phyloP scores from a whole-genome alignment of 768 basidiomycete genomes.

The Xanthoconium stramineum region DNA sequence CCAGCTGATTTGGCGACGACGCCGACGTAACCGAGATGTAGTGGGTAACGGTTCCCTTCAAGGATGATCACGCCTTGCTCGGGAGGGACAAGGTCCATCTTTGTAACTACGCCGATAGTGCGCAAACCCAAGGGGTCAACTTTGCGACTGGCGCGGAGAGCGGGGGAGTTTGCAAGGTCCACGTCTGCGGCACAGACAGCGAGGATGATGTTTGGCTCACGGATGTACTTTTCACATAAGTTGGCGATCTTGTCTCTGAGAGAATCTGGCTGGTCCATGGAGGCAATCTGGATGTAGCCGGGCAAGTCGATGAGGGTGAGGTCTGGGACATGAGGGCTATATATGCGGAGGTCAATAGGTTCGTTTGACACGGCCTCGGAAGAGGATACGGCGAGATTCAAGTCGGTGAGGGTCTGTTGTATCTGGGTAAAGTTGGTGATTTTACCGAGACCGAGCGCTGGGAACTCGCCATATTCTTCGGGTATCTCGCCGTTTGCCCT shows the following conservation, averaged over 20 bases:
- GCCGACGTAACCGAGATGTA: slow-evolving; percentile 96
- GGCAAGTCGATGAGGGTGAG: slow-evolving; percentile 97
- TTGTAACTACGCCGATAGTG: slow-evolving; percentile 97
- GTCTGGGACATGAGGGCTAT: slow-evolving; percentile 94
- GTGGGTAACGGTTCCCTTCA: slow-evolving; percentile 89
- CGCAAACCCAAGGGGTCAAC: slow-evolving; percentile 94
- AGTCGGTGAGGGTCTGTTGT: slow-evolving; percentile 88
- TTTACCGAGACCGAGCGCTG: slow-evolving; percentile 82
- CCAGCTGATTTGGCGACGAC: slow-evolving; percentile 83
- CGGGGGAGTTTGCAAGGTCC: slow-evolving; percentile 96
- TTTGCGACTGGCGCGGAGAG: slow-evolving; percentile 86
- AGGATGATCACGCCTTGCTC: slow-evolving; percentile 81
- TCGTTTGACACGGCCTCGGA: slow-evolving; percentile 89
- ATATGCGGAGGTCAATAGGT: slow-evolving; percentile 95
- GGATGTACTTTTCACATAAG: slow-evolving; percentile 95
- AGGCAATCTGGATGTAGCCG: slow-evolving; percentile 93
- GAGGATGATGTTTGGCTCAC: slow-evolving; percentile 99
- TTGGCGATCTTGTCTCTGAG: slow-evolving; percentile 89
- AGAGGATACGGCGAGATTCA: slow-evolving; percentile 91
- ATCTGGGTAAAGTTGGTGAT: slow-evolving; percentile 90
- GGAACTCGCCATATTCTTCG: slow-evolving; percentile 92
- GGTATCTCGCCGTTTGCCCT: slow-evolving; percentile 46
- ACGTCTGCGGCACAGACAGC: slow-evolving; percentile 99
- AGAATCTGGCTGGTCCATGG: slow-evolving; percentile 91
- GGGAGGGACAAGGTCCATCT: slow-evolving; percentile 95